Percentiles rank a stretch among this genome's conserved stretches.
Conservation (phyloP, 345 rosid genomes). For the Turritis glabra region DNA sequence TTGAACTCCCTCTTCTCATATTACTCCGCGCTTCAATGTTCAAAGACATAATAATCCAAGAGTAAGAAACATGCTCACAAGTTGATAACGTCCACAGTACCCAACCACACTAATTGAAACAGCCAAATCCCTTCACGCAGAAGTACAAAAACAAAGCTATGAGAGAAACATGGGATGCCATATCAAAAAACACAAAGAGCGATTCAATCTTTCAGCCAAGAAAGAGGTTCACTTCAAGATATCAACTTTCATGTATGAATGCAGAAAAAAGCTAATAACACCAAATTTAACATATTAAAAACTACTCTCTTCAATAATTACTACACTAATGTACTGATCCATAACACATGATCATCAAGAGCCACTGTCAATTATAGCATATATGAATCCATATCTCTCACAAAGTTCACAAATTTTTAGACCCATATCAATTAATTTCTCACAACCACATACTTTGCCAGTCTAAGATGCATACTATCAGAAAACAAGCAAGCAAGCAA, state of each 20-base stretch:
- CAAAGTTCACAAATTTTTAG: not conserved
- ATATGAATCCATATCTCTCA: not conserved
- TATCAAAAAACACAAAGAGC: not conserved
- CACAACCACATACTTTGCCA: not conserved
- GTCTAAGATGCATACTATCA: slow-evolving; percentile 6
- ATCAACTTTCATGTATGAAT: not conserved
- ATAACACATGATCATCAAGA: not conserved
- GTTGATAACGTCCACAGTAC: not conserved
- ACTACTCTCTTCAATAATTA: not conserved
- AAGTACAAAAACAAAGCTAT: not conserved
- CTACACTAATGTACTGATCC: slow-evolving; percentile 6
- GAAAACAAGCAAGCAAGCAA: not conserved
- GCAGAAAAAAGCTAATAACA: not conserved
- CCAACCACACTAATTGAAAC: not conserved
- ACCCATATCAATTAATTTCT: not conserved
- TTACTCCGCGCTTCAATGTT: slow-evolving; percentile 31
- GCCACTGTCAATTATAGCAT: not conserved
- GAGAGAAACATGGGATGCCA: not conserved
- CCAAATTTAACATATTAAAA: too few relatives aligned
- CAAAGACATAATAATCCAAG: slow-evolving; percentile 1
- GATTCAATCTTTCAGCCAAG: not conserved
- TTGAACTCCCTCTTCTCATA: slow-evolving; percentile 16
- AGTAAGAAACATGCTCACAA: not conserved
- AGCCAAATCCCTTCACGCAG: too few relatives aligned
- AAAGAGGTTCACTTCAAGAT: not conserved